Conservation (phyloP, 108 stramenopile genomes). For the Skeletonema grethae region DNA sequence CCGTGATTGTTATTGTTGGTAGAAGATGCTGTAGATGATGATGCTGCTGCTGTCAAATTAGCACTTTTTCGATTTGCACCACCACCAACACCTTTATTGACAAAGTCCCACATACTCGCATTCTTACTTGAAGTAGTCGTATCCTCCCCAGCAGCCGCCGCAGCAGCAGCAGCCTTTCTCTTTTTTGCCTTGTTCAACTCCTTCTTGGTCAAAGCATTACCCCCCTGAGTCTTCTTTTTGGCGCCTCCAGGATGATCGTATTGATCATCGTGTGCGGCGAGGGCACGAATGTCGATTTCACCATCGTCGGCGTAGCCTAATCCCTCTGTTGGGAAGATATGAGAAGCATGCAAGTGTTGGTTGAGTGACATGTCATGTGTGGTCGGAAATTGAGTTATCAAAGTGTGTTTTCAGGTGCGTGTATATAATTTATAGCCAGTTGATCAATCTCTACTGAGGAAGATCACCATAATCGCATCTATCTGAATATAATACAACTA, state of each 20-base stretch:
- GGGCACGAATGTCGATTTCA: slow-evolving; percentile 88
- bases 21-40: too few relatives aligned
- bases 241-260: not conserved
- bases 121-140: slow-evolving; percentile 11
- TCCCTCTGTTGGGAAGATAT: slow-evolving; percentile 64
- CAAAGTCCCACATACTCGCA: slow-evolving; percentile 81
- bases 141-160: not conserved
- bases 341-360: too few relatives aligned
- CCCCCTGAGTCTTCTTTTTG: slow-evolving; percentile 10
- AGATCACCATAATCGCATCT: too few relatives aligned
- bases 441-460: too few relatives aligned
- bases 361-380: slow-evolving; percentile 1
- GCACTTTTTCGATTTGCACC: too few relatives aligned
- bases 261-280: slow-evolving; percentile 39
- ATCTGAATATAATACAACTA: too few relatives aligned
- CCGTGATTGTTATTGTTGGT: not conserved
- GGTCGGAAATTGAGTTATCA: too few relatives aligned
- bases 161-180: slow-evolving; percentile 25
- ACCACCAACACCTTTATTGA: slow-evolving; percentile 49
- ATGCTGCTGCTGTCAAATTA: too few relatives aligned
- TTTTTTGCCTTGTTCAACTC: slow-evolving; percentile 75
- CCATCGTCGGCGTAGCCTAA: slow-evolving; percentile 98
- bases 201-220: slow-evolving; percentile 50
- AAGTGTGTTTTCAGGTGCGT: too few relatives aligned
- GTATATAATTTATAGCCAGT: too few relatives aligned